Conservation (phyloP, 2,329 filamentous ascomycete genomes). For the Coniochaeta sp. region DNA sequence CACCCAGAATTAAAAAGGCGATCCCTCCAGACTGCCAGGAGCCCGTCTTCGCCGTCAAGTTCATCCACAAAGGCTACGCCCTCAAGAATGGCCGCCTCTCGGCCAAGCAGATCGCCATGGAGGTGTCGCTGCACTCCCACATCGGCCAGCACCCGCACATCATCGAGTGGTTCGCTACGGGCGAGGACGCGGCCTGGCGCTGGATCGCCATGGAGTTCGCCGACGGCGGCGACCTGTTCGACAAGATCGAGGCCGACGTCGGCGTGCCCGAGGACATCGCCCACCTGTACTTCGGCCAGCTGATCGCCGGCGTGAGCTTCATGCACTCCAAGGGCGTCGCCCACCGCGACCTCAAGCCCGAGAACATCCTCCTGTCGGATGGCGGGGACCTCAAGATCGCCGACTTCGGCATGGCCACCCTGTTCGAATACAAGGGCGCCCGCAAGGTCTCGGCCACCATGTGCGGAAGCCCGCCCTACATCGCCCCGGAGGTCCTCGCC, state of each 20-base stretch:
- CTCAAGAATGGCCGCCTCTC: constrained; percentile 82
- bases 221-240: constrained; percentile 91
- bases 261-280: constrained; percentile 93
- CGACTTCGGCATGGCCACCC: constrained; percentile 90
- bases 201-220: constrained; percentile 99
- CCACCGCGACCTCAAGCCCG: constrained; percentile 86
- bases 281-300: constrained; percentile 91
- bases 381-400: constrained; percentile 88
- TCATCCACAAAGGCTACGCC: constrained; percentile 97
- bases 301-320: constrained; percentile 83
- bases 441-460: constrained; percentile 79
- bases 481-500: constrained; percentile 80
- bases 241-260: constrained; percentile 98
- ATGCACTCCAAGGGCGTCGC: constrained; percentile 95
- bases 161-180: constrained; percentile 84
- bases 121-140: constrained; percentile 82
- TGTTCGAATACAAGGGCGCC: constrained; percentile 84
- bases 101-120: constrained; percentile 83
- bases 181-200: constrained; percentile 79
- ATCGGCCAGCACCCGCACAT: constrained; percentile 88
- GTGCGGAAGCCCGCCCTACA: constrained; percentile 94
- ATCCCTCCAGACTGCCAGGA: constrained; percentile 59
- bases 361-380: constrained; percentile 85
- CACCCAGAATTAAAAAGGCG: constrained; percentile 80
- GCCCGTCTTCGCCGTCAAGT: constrained; percentile 93